Conservation (phyloP, 768 basidiomycete genomes). For the Candolleomyces eurysporus region DNA sequence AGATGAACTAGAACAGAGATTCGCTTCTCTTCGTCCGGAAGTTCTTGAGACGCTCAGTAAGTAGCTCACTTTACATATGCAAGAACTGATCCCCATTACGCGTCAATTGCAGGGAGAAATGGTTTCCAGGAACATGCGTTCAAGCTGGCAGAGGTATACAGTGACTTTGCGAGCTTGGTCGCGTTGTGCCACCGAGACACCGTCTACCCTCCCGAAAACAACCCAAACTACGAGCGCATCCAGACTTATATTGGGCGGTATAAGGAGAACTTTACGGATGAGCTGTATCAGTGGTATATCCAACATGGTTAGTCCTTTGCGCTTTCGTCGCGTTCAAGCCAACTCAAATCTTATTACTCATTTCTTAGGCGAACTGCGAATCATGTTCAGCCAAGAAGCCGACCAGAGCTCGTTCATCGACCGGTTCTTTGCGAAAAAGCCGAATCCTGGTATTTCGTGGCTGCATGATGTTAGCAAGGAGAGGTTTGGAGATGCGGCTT, state of each 20-base stretch:
- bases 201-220: conserved; percentile 62
- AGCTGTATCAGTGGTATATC: conserved; percentile 92
- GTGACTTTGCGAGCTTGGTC: conserved; percentile 83
- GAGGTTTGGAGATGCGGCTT: conserved; percentile 63
- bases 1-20: conserved; percentile 61
- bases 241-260: conserved; percentile 74
- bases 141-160: conserved; percentile 79
- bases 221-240: conserved; percentile 61
- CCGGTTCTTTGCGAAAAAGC: conserved; percentile 62
- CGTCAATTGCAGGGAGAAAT: conserved; percentile 49
- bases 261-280: conserved; percentile 80
- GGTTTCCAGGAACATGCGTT: conserved; percentile 73
- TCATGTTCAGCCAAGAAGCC: conserved; percentile 77
- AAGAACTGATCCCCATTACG: not conserved
- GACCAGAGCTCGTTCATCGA: conserved; percentile 63
- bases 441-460: conserved; percentile 74
- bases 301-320: conserved; percentile 62
- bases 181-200: conserved; percentile 72
- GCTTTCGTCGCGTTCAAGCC: not conserved
- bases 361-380: conserved; percentile 67
- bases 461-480: conserved; percentile 78
- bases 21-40: conserved; percentile 69
- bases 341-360: not conserved
- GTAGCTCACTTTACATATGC: conserved; percentile 20
- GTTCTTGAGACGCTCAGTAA: conserved; percentile 79